Conservation (phyloP, 768 basidiomycete genomes). For the Podaxis carcinomalis region DNA sequence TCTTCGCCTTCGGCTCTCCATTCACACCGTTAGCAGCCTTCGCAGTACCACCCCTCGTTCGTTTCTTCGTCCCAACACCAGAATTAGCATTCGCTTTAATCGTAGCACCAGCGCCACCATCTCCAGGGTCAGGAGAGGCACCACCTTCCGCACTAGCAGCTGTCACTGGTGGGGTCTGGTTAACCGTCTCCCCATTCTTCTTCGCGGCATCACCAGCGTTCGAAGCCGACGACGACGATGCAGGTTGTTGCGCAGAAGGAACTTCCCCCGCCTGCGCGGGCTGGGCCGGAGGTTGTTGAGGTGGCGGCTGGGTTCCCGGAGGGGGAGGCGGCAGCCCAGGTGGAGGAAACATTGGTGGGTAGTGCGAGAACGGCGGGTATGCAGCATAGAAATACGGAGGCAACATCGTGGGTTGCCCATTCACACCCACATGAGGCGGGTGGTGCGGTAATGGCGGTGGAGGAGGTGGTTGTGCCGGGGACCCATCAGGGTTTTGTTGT, state of each 20-base stretch:
- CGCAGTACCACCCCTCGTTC: not conserved
- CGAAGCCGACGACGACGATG: slow-evolving; percentile 3
- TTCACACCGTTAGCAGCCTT: slow-evolving; percentile 4
- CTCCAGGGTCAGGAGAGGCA: not conserved
- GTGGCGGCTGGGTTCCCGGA: slow-evolving; percentile 15
- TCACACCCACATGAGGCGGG: slow-evolving; percentile 19
- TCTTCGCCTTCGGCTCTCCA: slow-evolving; percentile 14
- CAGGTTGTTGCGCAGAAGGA: not conserved
- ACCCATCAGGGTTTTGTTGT: slow-evolving; percentile 24
- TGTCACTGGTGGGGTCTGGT: slow-evolving; percentile 10
- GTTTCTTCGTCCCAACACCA: slow-evolving; percentile 11
- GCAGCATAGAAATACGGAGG: slow-evolving; percentile 36
- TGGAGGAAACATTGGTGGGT: slow-evolving; percentile 31
- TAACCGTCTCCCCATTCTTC: slow-evolving; percentile 20
- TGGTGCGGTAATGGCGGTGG: slow-evolving; percentile 1
- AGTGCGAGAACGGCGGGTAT: slow-evolving; percentile 33
- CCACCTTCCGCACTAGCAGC: not conserved
- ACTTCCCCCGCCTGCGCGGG: not conserved
- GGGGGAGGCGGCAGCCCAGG: slow-evolving; percentile 17
- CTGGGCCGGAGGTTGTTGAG: slow-evolving; percentile 4
- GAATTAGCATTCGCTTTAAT: slow-evolving; percentile 10
- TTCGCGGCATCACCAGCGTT: not conserved
- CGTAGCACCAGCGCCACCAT: slow-evolving; percentile 10
- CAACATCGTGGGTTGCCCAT: slow-evolving; percentile 32
- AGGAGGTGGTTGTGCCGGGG: not conserved